phyloP scores from a whole-genome alignment of 495 filamentous ascomycete genomes.

The Penicillium dipodomyicola region DNA sequence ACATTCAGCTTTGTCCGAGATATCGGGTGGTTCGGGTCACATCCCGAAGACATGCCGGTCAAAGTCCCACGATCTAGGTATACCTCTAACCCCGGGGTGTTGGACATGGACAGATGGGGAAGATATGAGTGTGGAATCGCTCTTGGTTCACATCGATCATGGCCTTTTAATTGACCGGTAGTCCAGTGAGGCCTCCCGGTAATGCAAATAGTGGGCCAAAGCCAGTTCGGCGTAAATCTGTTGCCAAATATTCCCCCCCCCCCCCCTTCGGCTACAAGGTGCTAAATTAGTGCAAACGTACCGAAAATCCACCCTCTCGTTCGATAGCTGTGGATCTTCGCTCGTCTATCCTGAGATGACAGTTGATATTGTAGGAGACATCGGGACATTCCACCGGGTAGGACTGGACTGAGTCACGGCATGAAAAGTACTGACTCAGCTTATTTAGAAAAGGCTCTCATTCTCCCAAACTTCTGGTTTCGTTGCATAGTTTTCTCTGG shows the following conservation, averaged over 20 bases:
- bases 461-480: slow-evolving; percentile 15
- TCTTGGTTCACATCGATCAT: neutral
- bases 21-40: neutral
- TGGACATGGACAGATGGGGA: neutral
- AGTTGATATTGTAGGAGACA: neutral
- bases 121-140: neutral
- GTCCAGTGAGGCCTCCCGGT: neutral
- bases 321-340: neutral
- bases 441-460: slow-evolving; percentile 24
- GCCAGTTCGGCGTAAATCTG: neutral
- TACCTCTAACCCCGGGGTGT: slow-evolving; percentile 14
- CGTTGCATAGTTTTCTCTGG: slow-evolving; percentile 24
- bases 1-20: too few relatives aligned
- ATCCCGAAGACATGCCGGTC: slow-evolving; percentile 12
- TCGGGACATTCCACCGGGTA: neutral
- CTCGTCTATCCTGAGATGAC: neutral
- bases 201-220: neutral
- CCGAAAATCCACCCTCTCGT: too few relatives aligned
- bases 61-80: slow-evolving; percentile 3
- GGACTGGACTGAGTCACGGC: neutral
- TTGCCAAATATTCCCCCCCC: too few relatives aligned
- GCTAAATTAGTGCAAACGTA: too few relatives aligned
- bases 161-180: neutral
- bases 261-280: too few relatives aligned
- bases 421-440: slow-evolving; percentile 12